Evolutionary conservation across 2,329 filamentous ascomycete species (phyloP), one percentile per base, ranked within the genome.

Genomic region (Hysterium pulicare): DNA sequence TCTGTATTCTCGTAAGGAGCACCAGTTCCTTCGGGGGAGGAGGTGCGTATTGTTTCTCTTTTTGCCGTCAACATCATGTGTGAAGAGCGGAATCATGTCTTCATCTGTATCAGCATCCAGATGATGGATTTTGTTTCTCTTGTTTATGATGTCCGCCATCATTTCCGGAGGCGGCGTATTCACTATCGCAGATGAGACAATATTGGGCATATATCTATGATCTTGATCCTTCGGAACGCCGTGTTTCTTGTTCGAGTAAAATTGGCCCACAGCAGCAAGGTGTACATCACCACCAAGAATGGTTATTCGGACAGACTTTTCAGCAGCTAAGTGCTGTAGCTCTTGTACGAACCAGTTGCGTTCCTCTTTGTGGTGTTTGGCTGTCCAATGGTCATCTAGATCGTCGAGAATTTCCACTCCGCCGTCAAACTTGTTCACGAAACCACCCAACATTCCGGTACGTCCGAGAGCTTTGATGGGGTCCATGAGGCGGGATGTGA

Each of bases 351-450:
- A 76, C 66, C 87, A 85, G 48, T 84, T 87, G 38, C 93, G 82
- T 68, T 98, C 93, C 20, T 82, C 77, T 64, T 97, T 98, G 71
- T 97, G 90, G 60, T 90, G 87, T 62, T 89, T 95, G 28, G 91
- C 88, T 1, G 91, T 96, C 93, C 93, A 98, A 62, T 98, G 91
- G 65, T 97, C 93, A 61, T 96, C 91, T 8, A 95, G 71, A 56
- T 95, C 90, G 61, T 95, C 90, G 21, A 95, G 73, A 11, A 97
- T 87, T 66, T 97, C 93, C 5, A 93, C 86, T 15, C 89, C 89
- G 17, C 89, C 90, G 58, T 96, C 90, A 54, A 95, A 90, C 53
- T 86, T 86, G 70, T 95, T 95, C 30, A 95, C 74, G 33, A 94
- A 81, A 10, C 77, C 77, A 46, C 89, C 87, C 39, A 97, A 76